Percentiles rank a stretch among this genome's conserved stretches.
Evolutionary conservation across 768 basidiomycete species (phyloP).

Genomic region (Hypholoma fasciculare): DNA sequence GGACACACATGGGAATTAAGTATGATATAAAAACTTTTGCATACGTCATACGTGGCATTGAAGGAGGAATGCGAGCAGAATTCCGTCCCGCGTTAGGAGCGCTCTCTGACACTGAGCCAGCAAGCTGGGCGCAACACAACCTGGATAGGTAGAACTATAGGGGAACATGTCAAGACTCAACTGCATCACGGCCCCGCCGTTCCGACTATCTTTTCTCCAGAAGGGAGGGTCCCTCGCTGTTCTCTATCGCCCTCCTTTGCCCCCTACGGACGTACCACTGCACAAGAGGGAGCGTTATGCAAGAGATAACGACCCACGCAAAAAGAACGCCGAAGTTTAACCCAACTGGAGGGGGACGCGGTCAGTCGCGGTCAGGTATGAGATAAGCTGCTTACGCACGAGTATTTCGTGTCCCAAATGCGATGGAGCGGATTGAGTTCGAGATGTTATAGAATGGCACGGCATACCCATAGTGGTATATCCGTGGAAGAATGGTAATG

Average conservation of each 20-base stretch:
- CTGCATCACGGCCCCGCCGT: not conserved
- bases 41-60: too few species aligned
- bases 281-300: conserved; percentile 50
- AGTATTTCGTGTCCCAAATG: conserved; percentile 66
- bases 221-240: not conserved
- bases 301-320: conserved; percentile 55
- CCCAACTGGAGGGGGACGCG: conserved; percentile 42
- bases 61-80: too few species aligned
- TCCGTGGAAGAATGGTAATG: conserved; percentile 52
- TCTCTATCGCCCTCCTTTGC: conserved; percentile 11
- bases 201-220: not conserved
- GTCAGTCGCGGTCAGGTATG: not conserved
- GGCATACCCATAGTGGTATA: conserved; percentile 70
- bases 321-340: conserved; percentile 61
- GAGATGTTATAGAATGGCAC: conserved; percentile 75
- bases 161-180: not conserved
- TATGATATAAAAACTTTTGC: too few species aligned
- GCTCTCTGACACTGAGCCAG: too few species aligned
- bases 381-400: conserved; percentile 35
- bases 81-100: too few species aligned
- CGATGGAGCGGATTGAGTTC: conserved; percentile 54
- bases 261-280: conserved; percentile 39
- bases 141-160: not conserved
- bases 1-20: too few species aligned
- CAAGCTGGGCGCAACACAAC: not conserved